Conservation (phyloP, 1,284 basidiomycete genomes). For the Schizopora paradoxa region DNA sequence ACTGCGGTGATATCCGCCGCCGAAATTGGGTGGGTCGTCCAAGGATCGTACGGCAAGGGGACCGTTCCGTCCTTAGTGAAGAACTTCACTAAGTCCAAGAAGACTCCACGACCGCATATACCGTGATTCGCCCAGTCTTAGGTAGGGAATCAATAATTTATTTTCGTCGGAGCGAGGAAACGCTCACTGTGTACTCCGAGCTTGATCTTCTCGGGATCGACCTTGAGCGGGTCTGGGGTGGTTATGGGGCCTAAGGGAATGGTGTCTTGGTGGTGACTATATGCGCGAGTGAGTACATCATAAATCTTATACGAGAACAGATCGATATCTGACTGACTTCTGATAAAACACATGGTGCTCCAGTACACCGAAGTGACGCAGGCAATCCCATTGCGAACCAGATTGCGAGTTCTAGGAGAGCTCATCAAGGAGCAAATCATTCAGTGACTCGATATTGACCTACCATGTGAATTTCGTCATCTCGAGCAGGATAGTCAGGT, state of each 20-base stretch:
- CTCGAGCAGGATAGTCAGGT: constrained; percentile 35
- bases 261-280: constrained; percentile 28
- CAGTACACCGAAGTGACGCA: constrained; percentile 54
- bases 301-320: background rate
- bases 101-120: constrained; percentile 65
- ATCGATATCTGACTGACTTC: constrained; percentile 38
- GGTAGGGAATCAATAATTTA: constrained; percentile 2
- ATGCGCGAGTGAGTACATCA: constrained; percentile 1
- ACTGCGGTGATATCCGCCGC: constrained; percentile 55
- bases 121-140: constrained; percentile 71
- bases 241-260: constrained; percentile 43
- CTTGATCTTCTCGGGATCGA: constrained; percentile 45
- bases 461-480: constrained; percentile 63
- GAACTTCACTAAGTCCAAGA: constrained; percentile 59
- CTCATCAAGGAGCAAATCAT: background rate
- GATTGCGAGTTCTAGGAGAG: constrained; percentile 63
- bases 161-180: background rate
- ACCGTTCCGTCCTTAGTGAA: constrained; percentile 38
- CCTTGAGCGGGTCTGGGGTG: constrained; percentile 44
- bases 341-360: constrained; percentile 57
- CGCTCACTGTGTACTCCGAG: constrained; percentile 62
- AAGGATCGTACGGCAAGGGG: constrained; percentile 59
- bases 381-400: constrained; percentile 71
- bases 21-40: constrained; percentile 52
- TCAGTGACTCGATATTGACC: constrained; percentile 22